phyloP scores from a whole-genome alignment of 441 rosid genomes.

The Rhodomyrtus psidioides region DNA sequence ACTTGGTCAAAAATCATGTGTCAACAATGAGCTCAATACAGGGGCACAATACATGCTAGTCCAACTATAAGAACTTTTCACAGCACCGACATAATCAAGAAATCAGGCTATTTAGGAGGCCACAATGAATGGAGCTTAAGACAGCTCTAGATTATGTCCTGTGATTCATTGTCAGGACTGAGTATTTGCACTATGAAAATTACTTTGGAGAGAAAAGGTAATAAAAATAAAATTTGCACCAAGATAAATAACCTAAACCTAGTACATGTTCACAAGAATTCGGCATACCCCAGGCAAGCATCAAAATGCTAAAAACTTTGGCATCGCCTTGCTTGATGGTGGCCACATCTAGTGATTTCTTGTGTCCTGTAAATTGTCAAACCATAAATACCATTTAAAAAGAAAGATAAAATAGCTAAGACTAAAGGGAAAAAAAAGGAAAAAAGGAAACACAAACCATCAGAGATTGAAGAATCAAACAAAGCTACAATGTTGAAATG shows the following conservation, averaged over 20 bases:
- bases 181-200: not conserved
- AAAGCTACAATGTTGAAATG: not conserved
- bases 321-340: conserved; percentile 63
- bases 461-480: not conserved
- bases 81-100: not conserved
- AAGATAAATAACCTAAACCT: not conserved
- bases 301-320: conserved; percentile 71
- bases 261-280: not conserved
- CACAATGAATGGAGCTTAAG: not conserved
- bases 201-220: not conserved
- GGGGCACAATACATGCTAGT: not conserved
- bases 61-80: not conserved
- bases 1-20: too few relatives aligned
- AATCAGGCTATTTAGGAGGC: not conserved
- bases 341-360: conserved; percentile 68
- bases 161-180: not conserved
- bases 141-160: not conserved
- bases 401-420: not conserved
- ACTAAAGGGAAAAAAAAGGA: too few relatives aligned
- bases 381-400: not conserved
- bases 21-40: not conserved
- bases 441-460: not conserved
- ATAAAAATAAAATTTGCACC: not conserved
- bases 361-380: conserved; percentile 46
- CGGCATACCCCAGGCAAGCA: conserved; percentile 89